phyloP scores from a whole-genome alignment of 1,284 basidiomycete species.

The Cerioporus squamosus region DNA sequence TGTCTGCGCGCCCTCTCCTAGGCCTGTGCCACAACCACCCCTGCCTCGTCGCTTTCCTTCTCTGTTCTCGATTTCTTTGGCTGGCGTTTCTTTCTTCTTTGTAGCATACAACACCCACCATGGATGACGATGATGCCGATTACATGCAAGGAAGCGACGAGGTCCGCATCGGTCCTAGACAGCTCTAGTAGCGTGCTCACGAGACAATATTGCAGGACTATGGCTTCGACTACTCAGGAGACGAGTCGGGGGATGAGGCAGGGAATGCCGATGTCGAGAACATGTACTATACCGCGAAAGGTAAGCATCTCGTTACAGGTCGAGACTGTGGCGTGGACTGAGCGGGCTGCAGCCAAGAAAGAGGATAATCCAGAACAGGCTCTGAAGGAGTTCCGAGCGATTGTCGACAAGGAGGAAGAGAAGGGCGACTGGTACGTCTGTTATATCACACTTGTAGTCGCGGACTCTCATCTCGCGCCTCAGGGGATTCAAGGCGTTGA shows the following conservation, averaged over 20 bases:
- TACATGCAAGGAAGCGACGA: slow-evolving; percentile 88
- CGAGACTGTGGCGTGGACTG: slow-evolving; percentile 1
- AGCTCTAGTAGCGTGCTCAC: slow-evolving; percentile 6
- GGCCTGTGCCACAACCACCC: slow-evolving; percentile 5
- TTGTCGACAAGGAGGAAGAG: slow-evolving; percentile 88
- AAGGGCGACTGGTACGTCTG: slow-evolving; percentile 86
- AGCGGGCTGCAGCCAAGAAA: slow-evolving; percentile 74
- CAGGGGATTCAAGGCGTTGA: slow-evolving; percentile 99
- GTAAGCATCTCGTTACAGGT: slow-evolving; percentile 48
- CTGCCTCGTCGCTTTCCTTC: background rate
- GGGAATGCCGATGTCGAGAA: slow-evolving; percentile 96
- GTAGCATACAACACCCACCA: slow-evolving; percentile 33
- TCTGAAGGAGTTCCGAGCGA: slow-evolving; percentile 83
- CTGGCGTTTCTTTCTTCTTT: background rate
- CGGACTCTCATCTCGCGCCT: background rate
- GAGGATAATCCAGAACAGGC: slow-evolving; percentile 91
- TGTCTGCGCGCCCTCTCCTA: background rate
- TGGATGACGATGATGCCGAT: slow-evolving; percentile 90
- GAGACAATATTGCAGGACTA: slow-evolving; percentile 70
- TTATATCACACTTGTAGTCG: background rate
- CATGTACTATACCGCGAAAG: slow-evolving; percentile 97
- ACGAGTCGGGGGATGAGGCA: slow-evolving; percentile 79
- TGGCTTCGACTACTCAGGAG: slow-evolving; percentile 96
- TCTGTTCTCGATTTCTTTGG: background rate
- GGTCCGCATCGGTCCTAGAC: slow-evolving; percentile 43